Evolutionary conservation across 768 basidiomycete genomes (phyloP), one percentile per base, ranked within the genome.

Genomic region (Lentinus tigrinus): DNA sequence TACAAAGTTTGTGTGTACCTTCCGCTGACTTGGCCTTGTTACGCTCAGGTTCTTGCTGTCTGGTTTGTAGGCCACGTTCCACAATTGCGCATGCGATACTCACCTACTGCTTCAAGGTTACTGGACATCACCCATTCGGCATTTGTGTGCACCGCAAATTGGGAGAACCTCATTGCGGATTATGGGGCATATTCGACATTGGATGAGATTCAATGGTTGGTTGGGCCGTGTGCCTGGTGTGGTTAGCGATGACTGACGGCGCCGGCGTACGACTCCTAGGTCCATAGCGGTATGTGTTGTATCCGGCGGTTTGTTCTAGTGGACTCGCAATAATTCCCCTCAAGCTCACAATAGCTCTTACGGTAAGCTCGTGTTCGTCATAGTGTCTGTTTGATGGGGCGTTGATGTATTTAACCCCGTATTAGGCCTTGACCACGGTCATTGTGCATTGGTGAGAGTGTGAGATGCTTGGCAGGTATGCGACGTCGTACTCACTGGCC

Each of bases 401-500:
- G n/a, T n/a, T n/a, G n/a, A n/a, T 24, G 3, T 16, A 24, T 21
- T 31, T 1, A 31, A 2, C 23, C 17, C 17, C 27, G 16, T n/a
- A 48, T 23, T 21, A 70, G 69, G 67, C 69, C 1, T 43, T 64
- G n/a, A 56, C 67, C 6, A 70, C 65, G n/a, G 62, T 65, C 57
- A 58, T 64, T 17, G 66, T 67, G 0, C 69, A 70, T 42, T 64
- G 66, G 69, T 68, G 19, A 39, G 58, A 10, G 11, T 54, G 17
- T 31, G 17, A n/a, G 13, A 23, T 14, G 17, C 13, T 9, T n/a
- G n/a, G 21, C 13, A 14, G 7, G 19, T 9, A 10, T 11, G 34
- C 11, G n/a, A 24, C 34, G 17, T 17, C 16, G 23, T 3, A 23
- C 43, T 61, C 3, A 43, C 34, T 40, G n/a, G n/a, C n/a, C n/a